Percentiles rank a stretch among this genome's conserved stretches.
Conservation (phyloP, 2,329 filamentous ascomycete genomes). For the Nannizziopsis arthrosporioides region DNA sequence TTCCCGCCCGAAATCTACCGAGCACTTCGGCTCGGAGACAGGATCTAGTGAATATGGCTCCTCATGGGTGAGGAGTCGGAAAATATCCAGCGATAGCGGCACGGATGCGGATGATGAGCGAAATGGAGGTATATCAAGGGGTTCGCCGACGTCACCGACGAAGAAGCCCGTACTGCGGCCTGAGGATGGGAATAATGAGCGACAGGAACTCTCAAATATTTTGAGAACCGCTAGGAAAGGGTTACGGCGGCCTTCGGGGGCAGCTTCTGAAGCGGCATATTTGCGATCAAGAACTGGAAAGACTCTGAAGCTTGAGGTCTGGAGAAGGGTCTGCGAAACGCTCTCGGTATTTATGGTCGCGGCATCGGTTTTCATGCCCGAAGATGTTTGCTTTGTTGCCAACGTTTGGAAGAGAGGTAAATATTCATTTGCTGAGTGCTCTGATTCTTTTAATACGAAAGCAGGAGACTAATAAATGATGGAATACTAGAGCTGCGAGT, state of each 20-base stretch:
- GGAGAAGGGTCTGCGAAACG: slow-evolving; percentile 44
- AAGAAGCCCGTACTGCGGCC: background rate
- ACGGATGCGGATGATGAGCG: slow-evolving; percentile 94
- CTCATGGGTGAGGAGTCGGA: slow-evolving; percentile 40
- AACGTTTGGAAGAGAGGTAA: slow-evolving; percentile 32
- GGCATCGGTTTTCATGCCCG: slow-evolving; percentile 30
- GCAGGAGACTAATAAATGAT: slow-evolving; percentile 10
- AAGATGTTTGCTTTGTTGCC: slow-evolving; percentile 23
- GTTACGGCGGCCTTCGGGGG: slow-evolving; percentile 25
- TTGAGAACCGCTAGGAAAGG: slow-evolving; percentile 12
- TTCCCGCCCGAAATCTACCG: slow-evolving; percentile 19
- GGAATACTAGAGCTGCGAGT: slow-evolving; percentile 25
- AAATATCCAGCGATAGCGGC: slow-evolving; percentile 70
- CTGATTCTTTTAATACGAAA: background rate
- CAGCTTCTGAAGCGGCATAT: slow-evolving; percentile 19
- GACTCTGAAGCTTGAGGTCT: slow-evolving; percentile 31
- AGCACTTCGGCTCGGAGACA: slow-evolving; percentile 26
- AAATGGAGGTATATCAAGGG: slow-evolving; percentile 55
- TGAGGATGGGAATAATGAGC: background rate
- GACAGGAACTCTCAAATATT: background rate
- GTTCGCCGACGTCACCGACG: slow-evolving; percentile 62
- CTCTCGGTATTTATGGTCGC: slow-evolving; percentile 44
- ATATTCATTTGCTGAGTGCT: background rate
- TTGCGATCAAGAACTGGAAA: slow-evolving; percentile 20
- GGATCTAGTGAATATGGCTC: slow-evolving; percentile 25